phyloP scores from a whole-genome alignment of 2,329 filamentous ascomycete genomes.

The Tolypocladium ophioglossoides region DNA sequence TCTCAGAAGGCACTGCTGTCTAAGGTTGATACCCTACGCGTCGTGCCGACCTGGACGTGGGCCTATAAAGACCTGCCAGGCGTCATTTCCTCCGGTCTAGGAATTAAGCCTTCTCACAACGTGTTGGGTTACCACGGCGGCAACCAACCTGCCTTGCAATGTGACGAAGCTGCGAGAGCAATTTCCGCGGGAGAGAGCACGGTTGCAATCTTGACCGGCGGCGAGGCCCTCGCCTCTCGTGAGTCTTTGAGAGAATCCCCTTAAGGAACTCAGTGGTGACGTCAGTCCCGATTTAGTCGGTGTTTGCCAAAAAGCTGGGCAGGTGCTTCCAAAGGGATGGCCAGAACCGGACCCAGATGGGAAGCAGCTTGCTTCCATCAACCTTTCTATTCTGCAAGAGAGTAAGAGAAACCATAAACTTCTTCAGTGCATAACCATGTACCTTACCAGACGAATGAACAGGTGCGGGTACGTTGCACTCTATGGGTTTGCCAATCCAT shows the following conservation, averaged over 20 bases:
- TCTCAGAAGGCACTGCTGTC: conserved; percentile 2
- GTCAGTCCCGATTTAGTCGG: conserved; percentile 14
- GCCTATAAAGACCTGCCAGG: conserved; percentile 48
- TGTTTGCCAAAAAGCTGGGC: conserved; percentile 20
- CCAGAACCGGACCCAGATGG: conserved; percentile 34
- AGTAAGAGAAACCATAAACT: conserved; percentile 1
- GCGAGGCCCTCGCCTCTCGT: conserved; percentile 53
- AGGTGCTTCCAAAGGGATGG: conserved; percentile 47
- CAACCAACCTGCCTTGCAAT: conserved; percentile 48
- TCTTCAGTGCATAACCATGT: neutral
- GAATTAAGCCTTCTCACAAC: conserved; percentile 33
- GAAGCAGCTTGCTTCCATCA: conserved; percentile 32
- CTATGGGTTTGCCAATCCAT: conserved; percentile 53
- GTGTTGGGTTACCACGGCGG: conserved; percentile 50
- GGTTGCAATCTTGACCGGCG: conserved; percentile 50
- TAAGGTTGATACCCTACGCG: conserved; percentile 44
- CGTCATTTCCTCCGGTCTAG: conserved; percentile 38
- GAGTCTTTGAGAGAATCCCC: neutral
- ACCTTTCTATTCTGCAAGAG: conserved; percentile 30
- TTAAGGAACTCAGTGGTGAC: neutral
- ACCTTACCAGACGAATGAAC: conserved; percentile 4
- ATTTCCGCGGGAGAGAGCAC: conserved; percentile 42
- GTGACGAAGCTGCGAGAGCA: conserved; percentile 52
- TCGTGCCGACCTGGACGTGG: conserved; percentile 58
- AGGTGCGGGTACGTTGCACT: conserved; percentile 47